phyloP scores from a whole-genome alignment of 305 asterid species.

The Andrographis paniculata region DNA sequence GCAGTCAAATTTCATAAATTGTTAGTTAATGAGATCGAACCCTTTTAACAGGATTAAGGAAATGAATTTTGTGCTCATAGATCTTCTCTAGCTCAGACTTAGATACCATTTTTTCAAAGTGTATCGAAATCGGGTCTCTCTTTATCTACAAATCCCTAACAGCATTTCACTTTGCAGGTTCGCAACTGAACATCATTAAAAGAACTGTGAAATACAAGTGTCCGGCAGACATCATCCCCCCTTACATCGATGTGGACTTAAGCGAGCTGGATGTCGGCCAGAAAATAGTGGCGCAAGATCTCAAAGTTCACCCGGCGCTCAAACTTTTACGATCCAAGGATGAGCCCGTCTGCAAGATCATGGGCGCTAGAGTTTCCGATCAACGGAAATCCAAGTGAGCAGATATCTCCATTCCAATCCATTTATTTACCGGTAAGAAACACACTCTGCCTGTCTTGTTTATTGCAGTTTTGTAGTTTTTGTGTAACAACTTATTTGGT shows the following conservation, averaged over 20 bases:
- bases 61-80: too few species aligned
- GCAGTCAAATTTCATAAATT: too few species aligned
- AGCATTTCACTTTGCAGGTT: constrained; percentile 38
- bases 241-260: constrained; percentile 78
- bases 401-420: neutral
- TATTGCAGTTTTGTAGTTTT: too few species aligned
- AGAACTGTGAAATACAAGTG: constrained; percentile 74
- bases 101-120: too few species aligned
- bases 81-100: too few species aligned
- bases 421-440: too few species aligned
- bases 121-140: too few species aligned
- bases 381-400: constrained; percentile 15
- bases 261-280: constrained; percentile 82
- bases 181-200: constrained; percentile 63
- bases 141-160: neutral
- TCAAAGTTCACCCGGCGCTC: constrained; percentile 84
- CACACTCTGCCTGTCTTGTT: too few species aligned
- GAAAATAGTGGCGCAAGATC: constrained; percentile 64
- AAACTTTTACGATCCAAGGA: constrained; percentile 33
- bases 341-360: constrained; percentile 5
- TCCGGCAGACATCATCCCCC: constrained; percentile 86
- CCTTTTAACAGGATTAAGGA: too few species aligned
- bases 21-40: too few species aligned
- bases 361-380: constrained; percentile 18
- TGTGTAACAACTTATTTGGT: too few species aligned